These are phyloP conservation scores for Coemansia sp. DNA, from an alignment of 192 early-diverging fungal species.

Conservation along the genomic window DNA sequence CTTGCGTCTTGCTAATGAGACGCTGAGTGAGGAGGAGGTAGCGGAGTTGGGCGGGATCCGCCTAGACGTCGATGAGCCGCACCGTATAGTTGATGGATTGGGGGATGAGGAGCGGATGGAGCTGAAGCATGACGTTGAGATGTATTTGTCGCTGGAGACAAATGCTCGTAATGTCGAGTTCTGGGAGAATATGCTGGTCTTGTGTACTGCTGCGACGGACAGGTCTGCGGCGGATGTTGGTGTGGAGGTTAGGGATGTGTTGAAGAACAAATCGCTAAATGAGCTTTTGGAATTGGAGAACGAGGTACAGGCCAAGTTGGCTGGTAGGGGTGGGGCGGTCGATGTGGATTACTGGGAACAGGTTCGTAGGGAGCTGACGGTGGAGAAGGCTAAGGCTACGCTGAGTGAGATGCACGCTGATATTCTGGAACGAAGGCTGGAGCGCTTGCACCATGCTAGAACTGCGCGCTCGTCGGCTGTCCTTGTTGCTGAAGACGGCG, in stretches of 20 bases:
- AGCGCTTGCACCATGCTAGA: conserved; percentile 61
- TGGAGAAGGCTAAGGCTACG: conserved; percentile 78
- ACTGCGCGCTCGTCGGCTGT: conserved; percentile 42
- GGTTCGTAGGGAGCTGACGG: conserved; percentile 70
- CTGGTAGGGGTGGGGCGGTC: conserved; percentile 61
- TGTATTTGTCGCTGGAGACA: conserved; percentile 85
- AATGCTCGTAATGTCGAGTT: conserved; percentile 76
- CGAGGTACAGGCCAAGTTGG: conserved; percentile 77
- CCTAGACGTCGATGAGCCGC: conserved; percentile 89
- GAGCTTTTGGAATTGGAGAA: conserved; percentile 74
- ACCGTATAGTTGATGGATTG: conserved; percentile 73
- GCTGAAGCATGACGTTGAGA: conserved; percentile 84
- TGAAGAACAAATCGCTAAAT: conserved; percentile 72
- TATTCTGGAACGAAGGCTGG: conserved; percentile 72
- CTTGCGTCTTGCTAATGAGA: conserved; percentile 75
- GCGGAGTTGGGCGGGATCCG: conserved; percentile 62
- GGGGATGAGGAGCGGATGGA: conserved; percentile 70
- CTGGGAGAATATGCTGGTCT: conserved; percentile 84
- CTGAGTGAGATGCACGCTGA: conserved; percentile 77
- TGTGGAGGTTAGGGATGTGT: conserved; percentile 68
- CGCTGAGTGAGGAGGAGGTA: conserved; percentile 70
- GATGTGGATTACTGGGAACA: conserved; percentile 98
- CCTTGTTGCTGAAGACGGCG: conserved; percentile 17
- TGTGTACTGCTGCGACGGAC: conserved; percentile 66
- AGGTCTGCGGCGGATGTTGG: conserved; percentile 12